phyloP scores from a whole-genome alignment of 306 rosid genomes.

The Gynostemma pentaphyllum region DNA sequence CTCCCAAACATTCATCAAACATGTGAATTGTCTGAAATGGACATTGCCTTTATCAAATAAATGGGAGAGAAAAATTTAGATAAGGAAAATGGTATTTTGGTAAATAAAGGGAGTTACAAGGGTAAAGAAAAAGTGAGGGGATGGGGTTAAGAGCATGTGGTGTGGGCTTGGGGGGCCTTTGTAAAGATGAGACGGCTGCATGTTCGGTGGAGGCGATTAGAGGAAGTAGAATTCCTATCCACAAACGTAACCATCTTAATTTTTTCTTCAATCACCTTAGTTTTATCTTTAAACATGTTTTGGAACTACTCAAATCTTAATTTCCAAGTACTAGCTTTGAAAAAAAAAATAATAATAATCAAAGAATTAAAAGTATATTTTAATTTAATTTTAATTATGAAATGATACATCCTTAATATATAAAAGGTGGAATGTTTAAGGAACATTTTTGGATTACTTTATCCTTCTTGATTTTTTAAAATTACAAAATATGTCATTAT shows the following conservation, averaged over 20 bases:
- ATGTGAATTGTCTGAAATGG: constrained; percentile 36
- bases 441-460: no score
- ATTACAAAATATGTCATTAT: no score
- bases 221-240: constrained; percentile 34
- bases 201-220: constrained; percentile 38
- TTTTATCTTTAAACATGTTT: constrained; percentile 2
- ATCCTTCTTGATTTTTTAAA: no score
- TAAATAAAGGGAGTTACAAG: constrained; percentile 7
- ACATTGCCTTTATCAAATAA: no score
- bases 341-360: neutral
- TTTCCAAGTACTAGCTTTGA: no score
- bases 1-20: constrained; percentile 12
- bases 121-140: neutral
- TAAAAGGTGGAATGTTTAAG: no score
- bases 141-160: constrained; percentile 39
- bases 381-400: no score
- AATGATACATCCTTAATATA: no score
- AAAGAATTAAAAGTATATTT: no score
- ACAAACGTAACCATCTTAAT: constrained; percentile 19
- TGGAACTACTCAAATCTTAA: neutral
- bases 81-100: constrained; percentile 31
- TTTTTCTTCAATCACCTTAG: neutral
- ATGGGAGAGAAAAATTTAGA: neutral
- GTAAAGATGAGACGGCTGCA: constrained; percentile 44
- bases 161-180: constrained; percentile 27